Evolutionary conservation across 2,329 filamentous ascomycete species (phyloP).

Genomic region (Colletotrichum godetiae): DNA sequence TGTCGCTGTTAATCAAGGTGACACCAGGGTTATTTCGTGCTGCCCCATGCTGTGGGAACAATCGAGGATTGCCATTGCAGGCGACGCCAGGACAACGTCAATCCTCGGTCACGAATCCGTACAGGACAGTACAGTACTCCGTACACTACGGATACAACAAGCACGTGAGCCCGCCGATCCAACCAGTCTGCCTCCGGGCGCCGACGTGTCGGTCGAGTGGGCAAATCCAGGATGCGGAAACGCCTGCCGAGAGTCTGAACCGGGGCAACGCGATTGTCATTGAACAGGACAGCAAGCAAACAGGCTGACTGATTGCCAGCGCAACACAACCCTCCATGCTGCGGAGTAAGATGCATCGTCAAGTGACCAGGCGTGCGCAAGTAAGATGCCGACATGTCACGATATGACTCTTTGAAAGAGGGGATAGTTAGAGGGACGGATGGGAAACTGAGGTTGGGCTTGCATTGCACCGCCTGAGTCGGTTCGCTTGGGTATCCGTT

Average conservation of each 20-base stretch:
- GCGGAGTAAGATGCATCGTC: conserved; percentile 32
- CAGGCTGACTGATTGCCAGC: conserved; percentile 32
- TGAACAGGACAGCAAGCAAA: conserved; percentile 23
- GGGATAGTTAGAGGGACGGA: conserved; percentile 2
- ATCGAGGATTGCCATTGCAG: not conserved
- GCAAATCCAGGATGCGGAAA: conserved; percentile 4
- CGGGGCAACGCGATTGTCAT: conserved; percentile 18
- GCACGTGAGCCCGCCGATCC: conserved; percentile 12
- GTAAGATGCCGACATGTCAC: conserved; percentile 36
- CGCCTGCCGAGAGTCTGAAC: conserved; percentile 8
- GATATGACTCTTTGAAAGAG: conserved; percentile 29
- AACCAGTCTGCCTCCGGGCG: not conserved
- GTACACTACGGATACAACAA: not conserved
- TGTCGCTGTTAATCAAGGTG: conserved; percentile 31
- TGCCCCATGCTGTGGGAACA: conserved; percentile 29
- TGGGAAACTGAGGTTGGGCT: conserved; percentile 22
- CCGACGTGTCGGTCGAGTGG: conserved; percentile 18
- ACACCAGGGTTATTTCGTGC: conserved; percentile 31
- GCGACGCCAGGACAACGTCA: conserved; percentile 19
- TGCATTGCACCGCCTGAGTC: conserved; percentile 17
- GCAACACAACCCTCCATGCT: conserved; percentile 25
- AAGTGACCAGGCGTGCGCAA: conserved; percentile 32
- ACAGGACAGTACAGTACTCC: not conserved
- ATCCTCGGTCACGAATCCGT: conserved; percentile 1
- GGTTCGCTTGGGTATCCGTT: conserved; percentile 15